Evolutionary conservation across 192 early-diverging fungal genomes (phyloP), one percentile per base, ranked within the genome.

Genomic region (Coemansia sp.): DNA sequence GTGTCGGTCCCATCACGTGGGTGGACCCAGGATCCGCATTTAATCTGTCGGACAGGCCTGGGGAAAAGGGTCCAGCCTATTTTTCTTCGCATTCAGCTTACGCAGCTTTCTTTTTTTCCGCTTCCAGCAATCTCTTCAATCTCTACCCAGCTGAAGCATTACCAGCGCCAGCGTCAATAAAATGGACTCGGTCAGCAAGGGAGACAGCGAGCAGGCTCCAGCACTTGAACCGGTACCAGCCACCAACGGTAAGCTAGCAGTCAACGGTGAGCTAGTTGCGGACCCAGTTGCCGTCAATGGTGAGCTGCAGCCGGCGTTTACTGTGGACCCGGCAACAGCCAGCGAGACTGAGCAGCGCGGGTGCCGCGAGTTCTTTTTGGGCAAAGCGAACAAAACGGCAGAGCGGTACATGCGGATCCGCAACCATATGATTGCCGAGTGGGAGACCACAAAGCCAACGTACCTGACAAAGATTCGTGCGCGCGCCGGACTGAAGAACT

Each of bases 381-480:
- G 88, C 22, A 85, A 87, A 51, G 76, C 84, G 11, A 83, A 83
- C 56, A 94, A 95, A 68, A 94, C 94, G 22, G 92, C 94, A 0
- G 91, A 94, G 56, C 84, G 94, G 56, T 98, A 98, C 73, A 74
- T 92, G 47, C 70, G 72, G 37, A 96, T 98, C 55, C 82, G 94
- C 43, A 98, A 98, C 81, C 86, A 92, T 45, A 94, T 98, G 48
- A 53, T 98, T 0, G 71, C 83, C n/a, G 82, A 85, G 37, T 98
- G 95, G 95, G 73, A 87, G 39, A 63, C 66, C 2, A 73, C 73
- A 15, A 83, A 83, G 48, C 88, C 90, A 1, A 75, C 84, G 25
- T 95, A 95, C 58, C 70, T 96, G 51, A 92, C 93, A 4, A 96
- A 96, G 69, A 92, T 91, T 25, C 84, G 81, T 29, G 87, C 87